Conservation (phyloP, 352 stramenopile species). For the Phytophthora crassamura region DNA sequence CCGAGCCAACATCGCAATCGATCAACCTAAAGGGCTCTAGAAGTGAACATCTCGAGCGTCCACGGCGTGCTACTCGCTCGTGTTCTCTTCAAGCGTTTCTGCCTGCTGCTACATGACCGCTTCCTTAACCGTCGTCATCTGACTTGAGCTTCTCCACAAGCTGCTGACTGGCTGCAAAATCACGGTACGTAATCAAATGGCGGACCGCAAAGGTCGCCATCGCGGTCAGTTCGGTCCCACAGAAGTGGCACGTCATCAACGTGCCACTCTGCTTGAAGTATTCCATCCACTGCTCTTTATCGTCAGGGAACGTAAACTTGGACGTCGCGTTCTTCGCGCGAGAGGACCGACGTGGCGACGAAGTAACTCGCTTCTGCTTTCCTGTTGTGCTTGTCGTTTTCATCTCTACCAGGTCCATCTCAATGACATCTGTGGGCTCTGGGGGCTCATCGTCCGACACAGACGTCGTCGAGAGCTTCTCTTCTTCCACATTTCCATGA, state of each 20-base stretch:
- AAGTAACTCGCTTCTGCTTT: too few relatives aligned
- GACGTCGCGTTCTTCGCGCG: constrained; percentile 18
- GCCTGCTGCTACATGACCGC: too few relatives aligned
- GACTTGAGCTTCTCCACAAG: too few relatives aligned
- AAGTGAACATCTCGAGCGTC: too few relatives aligned
- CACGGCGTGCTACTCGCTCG: too few relatives aligned
- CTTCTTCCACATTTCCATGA: constrained; percentile 1
- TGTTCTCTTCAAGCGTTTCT: too few relatives aligned
- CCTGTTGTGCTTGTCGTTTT: too few relatives aligned
- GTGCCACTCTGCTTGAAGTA: constrained; percentile 15
- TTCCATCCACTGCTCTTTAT: constrained; percentile 3
- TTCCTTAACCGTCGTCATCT: too few relatives aligned
- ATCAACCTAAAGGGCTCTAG: too few relatives aligned
- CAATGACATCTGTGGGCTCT: background rate
- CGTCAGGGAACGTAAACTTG: constrained; percentile 6
- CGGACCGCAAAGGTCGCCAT: constrained; percentile 6
- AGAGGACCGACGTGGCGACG: constrained; percentile 30
- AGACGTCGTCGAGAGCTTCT: background rate
- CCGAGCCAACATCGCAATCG: too few relatives aligned
- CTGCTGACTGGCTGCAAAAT: too few relatives aligned
- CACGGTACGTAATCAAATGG: constrained; percentile 19
- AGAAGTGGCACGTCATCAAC: constrained; percentile 30
- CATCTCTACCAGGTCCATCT: constrained; percentile 7
- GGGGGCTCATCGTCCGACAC: background rate
- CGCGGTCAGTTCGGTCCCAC: constrained; percentile 13